Evolutionary conservation across 2,329 filamentous ascomycete species (phyloP).

Genomic region (Orbilia brochopaga): DNA sequence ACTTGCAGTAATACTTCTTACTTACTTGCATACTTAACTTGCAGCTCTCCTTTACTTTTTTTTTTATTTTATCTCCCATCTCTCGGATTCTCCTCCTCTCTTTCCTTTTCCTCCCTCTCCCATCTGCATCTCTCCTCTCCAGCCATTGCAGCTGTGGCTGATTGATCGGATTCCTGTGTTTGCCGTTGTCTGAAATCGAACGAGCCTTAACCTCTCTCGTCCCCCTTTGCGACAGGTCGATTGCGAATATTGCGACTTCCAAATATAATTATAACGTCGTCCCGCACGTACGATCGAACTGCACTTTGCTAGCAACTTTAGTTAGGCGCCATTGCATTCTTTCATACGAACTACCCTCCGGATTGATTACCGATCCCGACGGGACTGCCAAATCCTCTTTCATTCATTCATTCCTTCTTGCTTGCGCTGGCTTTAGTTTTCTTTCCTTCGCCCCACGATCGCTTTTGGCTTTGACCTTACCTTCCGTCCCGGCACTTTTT

Average conservation of each 20-base stretch:
- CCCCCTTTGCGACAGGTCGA: slow-evolving; percentile 1
- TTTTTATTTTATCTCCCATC: neutral
- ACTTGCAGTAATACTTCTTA: no score
- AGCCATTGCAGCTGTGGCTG: slow-evolving; percentile 8
- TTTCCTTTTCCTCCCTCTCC: neutral
- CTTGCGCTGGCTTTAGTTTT: no score
- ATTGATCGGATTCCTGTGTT: slow-evolving; percentile 1
- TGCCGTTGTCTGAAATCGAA: neutral
- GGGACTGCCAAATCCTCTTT: neutral
- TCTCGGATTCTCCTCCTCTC: slow-evolving; percentile 1
- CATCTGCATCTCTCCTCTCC: neutral
- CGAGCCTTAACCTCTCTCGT: neutral
- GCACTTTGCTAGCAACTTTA: neutral
- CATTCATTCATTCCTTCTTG: neutral
- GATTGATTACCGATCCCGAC: slow-evolving; percentile 5
- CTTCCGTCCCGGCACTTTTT: neutral
- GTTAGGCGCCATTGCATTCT: slow-evolving; percentile 8
- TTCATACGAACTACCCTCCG: slow-evolving; percentile 2
- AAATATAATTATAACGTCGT: slow-evolving; percentile 6
- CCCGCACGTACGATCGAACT: neutral
- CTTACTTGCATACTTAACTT: no score
- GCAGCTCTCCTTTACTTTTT: neutral
- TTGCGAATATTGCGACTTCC: slow-evolving; percentile 7
- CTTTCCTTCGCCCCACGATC: neutral
- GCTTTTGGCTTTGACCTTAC: neutral